Evolutionary conservation across 768 basidiomycete genomes (phyloP).

Genomic region (Suillus subluteus): DNA sequence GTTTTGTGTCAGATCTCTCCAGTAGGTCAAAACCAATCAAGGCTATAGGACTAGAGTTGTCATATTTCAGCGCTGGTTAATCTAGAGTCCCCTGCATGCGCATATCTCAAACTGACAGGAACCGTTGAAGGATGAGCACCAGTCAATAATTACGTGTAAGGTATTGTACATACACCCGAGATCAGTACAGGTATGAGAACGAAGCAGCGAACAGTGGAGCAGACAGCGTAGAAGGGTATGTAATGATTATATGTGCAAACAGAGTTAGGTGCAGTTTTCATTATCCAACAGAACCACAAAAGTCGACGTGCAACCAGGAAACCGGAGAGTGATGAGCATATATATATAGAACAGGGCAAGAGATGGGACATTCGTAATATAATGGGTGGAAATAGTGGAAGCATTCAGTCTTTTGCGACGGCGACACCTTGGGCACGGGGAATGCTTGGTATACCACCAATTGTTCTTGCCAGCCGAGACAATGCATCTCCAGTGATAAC

Average conservation of each 20-base stretch:
- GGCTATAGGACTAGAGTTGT: conserved; percentile 89
- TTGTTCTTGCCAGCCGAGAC: conserved; percentile 63
- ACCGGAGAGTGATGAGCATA: conserved; percentile 10
- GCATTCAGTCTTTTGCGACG: conserved; percentile 24
- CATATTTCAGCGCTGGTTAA: conserved; percentile 80
- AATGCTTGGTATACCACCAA: conserved; percentile 43
- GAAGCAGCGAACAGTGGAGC: conserved; percentile 16
- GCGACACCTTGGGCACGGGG: conserved; percentile 31
- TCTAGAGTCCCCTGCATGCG: too few relatives aligned
- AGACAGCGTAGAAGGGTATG: conserved; percentile 24
- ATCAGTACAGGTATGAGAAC: conserved; percentile 26
- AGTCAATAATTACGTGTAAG: conserved; percentile 22
- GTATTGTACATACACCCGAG: conserved; percentile 26
- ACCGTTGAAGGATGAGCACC: neutral
- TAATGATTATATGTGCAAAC: conserved; percentile 18
- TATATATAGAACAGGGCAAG: conserved; percentile 18
- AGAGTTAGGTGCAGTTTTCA: conserved; percentile 19
- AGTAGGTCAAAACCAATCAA: conserved; percentile 86
- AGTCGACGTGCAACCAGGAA: conserved; percentile 12
- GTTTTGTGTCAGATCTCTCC: conserved; percentile 89
- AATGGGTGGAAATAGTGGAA: conserved; percentile 29
- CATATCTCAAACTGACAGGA: conserved; percentile 4
- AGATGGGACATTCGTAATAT: neutral
- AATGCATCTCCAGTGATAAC: conserved; percentile 75
- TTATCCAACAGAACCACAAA: conserved; percentile 18